Evolutionary conservation across 2,329 filamentous ascomycete genomes (phyloP).

Genomic region (Aspergillus sp.): DNA sequence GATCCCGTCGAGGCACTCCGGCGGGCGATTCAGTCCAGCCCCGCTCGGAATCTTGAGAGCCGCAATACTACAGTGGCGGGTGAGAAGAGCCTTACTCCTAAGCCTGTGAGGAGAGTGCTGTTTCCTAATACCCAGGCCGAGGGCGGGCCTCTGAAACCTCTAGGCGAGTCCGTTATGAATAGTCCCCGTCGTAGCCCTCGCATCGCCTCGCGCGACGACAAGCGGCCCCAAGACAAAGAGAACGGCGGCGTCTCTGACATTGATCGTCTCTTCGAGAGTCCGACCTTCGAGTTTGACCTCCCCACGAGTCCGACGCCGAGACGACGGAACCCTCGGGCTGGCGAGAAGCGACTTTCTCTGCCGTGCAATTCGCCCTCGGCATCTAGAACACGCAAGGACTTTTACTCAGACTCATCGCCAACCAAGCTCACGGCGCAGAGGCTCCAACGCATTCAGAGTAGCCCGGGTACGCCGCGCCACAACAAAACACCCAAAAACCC

Average conservation of each 20-base stretch:
- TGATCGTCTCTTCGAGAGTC: slow-evolving; percentile 65
- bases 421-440: slow-evolving; percentile 32
- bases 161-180: slow-evolving; percentile 38
- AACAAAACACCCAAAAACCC: slow-evolving; percentile 24
- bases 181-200: slow-evolving; percentile 50
- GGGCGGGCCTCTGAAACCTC: slow-evolving; percentile 31
- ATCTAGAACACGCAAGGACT: slow-evolving; percentile 22
- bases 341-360: slow-evolving; percentile 37
- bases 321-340: slow-evolving; percentile 53
- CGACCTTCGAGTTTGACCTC: slow-evolving; percentile 51
- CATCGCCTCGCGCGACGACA: slow-evolving; percentile 33
- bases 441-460: slow-evolving; percentile 31
- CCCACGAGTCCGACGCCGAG: slow-evolving; percentile 51
- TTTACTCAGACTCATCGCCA: slow-evolving; percentile 19
- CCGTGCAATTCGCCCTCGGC: slow-evolving; percentile 36
- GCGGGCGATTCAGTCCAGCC: slow-evolving; percentile 61
- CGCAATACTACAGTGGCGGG: slow-evolving; percentile 38
- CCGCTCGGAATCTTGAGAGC: slow-evolving; percentile 50
- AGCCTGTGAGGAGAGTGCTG: slow-evolving; percentile 47
- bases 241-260: slow-evolving; percentile 54
- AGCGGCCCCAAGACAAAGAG: slow-evolving; percentile 54
- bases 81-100: slow-evolving; percentile 55
- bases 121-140: slow-evolving; percentile 40
- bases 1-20: slow-evolving; percentile 46
- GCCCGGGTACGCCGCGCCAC: slow-evolving; percentile 19